Evolutionary conservation across 805 yeast species (phyloP).

Genomic region (Wickerhamomyces mucosus): DNA sequence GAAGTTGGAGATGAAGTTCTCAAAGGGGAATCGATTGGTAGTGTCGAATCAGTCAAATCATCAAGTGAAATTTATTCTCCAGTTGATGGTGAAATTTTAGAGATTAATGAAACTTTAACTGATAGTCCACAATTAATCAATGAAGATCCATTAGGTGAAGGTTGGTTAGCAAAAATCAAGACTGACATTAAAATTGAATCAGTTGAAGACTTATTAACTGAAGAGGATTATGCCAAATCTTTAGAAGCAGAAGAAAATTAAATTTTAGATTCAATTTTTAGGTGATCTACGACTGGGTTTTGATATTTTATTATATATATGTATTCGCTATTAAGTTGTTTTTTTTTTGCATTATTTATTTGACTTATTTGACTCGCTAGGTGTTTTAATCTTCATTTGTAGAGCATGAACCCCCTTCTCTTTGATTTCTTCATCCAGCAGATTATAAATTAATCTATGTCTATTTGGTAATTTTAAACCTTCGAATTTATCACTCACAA

Average conservation of each 20-base stretch:
- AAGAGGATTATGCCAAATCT: constrained; percentile 30
- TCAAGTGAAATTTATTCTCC: constrained; percentile 93
- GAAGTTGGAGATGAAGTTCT: constrained; percentile 53
- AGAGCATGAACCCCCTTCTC: constrained; percentile 77
- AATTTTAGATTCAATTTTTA: background rate
- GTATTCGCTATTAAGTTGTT: constrained; percentile 1
- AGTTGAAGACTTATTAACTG: constrained; percentile 49
- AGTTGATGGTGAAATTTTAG: constrained; percentile 65
- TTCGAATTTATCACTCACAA: constrained; percentile 59
- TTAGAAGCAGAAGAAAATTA: constrained; percentile 13
- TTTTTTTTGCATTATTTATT: no score
- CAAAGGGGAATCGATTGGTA: constrained; percentile 78
- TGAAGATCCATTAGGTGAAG: constrained; percentile 85
- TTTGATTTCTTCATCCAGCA: constrained; percentile 65
- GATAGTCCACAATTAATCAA: constrained; percentile 72
- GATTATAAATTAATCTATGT: constrained; percentile 64
- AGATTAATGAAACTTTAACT: constrained; percentile 57
- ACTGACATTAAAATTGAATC: constrained; percentile 35
- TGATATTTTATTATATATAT: background rate
- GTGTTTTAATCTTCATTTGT: constrained; percentile 76
- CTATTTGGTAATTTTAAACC: constrained; percentile 63
- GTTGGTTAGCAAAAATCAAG: constrained; percentile 82
- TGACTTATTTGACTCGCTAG: constrained; percentile 32
- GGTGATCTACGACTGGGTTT: background rate
- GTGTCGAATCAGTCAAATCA: constrained; percentile 90